Evolutionary conservation across 1,284 basidiomycete genomes (phyloP).

Genomic region (Malassezia pachydermatis): DNA sequence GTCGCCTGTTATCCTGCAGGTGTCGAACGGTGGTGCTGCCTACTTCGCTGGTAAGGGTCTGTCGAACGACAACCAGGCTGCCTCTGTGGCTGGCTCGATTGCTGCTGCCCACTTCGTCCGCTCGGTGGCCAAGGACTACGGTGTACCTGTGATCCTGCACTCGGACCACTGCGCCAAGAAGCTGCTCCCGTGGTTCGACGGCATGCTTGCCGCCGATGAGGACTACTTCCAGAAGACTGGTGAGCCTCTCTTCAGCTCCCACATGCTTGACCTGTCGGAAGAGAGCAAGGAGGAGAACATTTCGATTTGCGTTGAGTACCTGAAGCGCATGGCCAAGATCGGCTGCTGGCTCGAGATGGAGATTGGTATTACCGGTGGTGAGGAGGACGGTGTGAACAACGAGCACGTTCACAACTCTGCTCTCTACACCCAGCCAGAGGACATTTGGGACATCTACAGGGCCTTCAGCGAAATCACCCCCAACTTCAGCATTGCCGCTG

Average conservation of each 20-base stretch:
- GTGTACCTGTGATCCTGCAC: conserved; percentile 82
- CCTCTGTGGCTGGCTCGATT: conserved; percentile 82
- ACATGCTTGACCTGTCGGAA: conserved; percentile 99
- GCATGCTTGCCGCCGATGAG: conserved; percentile 95
- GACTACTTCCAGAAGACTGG: conserved; percentile 78
- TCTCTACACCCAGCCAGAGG: conserved; percentile 95
- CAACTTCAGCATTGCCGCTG: conserved; percentile 92
- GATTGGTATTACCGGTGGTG: conserved; percentile 98
- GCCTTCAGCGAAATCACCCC: conserved; percentile 75
- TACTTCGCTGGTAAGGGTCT: conserved; percentile 97
- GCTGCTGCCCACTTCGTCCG: conserved; percentile 90
- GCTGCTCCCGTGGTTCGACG: conserved; percentile 98
- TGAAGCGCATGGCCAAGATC: conserved; percentile 78
- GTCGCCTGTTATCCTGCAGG: conserved; percentile 92
- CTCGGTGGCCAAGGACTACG: conserved; percentile 57
- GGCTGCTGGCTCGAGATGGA: conserved; percentile 99
- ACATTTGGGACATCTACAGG: conserved; percentile 74
- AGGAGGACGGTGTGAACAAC: conserved; percentile 81
- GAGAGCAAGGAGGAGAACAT: conserved; percentile 98
- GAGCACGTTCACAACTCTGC: conserved; percentile 79
- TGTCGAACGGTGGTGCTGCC: conserved; percentile 90
- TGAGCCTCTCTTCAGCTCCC: conserved; percentile 90
- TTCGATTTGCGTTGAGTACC: conserved; percentile 83
- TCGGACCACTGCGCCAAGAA: conserved; percentile 98
- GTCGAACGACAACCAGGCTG: conserved; percentile 87